Evolutionary conservation across 192 early-diverging fungal species (phyloP).

Genomic region (Coemansia sp.): DNA sequence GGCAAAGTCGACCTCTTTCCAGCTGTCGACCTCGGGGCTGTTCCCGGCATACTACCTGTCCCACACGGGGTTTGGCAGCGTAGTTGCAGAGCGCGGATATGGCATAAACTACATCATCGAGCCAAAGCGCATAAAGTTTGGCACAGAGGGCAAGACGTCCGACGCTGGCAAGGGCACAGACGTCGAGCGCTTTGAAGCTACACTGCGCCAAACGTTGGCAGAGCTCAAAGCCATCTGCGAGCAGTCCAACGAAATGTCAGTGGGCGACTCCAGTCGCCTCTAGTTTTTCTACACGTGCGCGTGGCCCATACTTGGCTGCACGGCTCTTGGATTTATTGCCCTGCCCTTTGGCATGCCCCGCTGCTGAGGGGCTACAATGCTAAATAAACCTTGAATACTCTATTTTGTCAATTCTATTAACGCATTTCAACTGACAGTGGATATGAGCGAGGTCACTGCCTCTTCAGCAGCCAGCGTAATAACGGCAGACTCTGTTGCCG

Average conservation of each 20-base stretch:
- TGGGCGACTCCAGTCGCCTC: conserved; percentile 11
- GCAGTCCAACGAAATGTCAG: conserved; percentile 9
- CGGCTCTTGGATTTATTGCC: neutral
- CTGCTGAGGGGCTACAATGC: no score
- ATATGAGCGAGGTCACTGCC: conserved; percentile 5
- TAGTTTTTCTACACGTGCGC: neutral
- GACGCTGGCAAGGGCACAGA: conserved; percentile 25
- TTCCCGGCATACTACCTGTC: conserved; percentile 65
- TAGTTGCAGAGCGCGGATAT: conserved; percentile 73
- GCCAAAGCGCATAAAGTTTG: conserved; percentile 67
- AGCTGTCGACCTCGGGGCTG: conserved; percentile 74
- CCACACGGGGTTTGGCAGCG: conserved; percentile 85
- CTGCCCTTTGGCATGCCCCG: no score
- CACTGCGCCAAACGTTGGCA: conserved; percentile 14
- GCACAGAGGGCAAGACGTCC: conserved; percentile 69
- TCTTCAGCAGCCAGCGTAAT: conserved; percentile 4
- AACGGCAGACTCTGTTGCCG: conserved; percentile 5
- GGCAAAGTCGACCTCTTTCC: conserved; percentile 64
- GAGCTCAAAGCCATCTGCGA: conserved; percentile 29
- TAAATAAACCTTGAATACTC: no score
- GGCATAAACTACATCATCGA: conserved; percentile 83
- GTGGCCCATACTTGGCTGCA: neutral
- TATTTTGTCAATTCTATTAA: neutral
- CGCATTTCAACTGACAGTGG: no score
- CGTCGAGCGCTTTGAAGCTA: conserved; percentile 15